Percentiles rank a stretch among this genome's conserved stretches.
Evolutionary conservation across 495 filamentous ascomycete genomes (phyloP).

Genomic region (Penicillium simplicissimum): DNA sequence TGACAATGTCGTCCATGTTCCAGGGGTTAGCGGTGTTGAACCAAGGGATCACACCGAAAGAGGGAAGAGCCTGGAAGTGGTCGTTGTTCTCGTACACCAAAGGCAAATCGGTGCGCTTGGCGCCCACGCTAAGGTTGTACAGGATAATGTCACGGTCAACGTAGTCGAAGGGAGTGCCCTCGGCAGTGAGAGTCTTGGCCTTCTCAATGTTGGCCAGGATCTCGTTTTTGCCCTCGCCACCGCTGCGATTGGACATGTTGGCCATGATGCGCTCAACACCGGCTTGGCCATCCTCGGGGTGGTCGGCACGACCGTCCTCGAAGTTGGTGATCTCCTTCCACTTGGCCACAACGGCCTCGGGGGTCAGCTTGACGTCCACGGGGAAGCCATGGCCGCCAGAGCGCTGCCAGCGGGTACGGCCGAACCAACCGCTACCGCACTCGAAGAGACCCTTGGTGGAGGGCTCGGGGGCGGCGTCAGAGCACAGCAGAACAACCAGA

Average conservation of each 20-base stretch:
- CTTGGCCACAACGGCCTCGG: slow-evolving; percentile 76
- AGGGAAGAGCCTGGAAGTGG: slow-evolving; percentile 88
- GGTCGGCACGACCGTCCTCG: slow-evolving; percentile 84
- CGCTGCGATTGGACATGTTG: slow-evolving; percentile 75
- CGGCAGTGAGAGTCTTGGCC: slow-evolving; percentile 68
- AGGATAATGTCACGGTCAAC: slow-evolving; percentile 86
- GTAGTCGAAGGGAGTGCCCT: slow-evolving; percentile 79
- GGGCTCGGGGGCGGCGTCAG: slow-evolving; percentile 81
- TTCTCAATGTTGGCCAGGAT: slow-evolving; percentile 71
- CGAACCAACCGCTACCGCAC: slow-evolving; percentile 93
- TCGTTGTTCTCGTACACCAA: slow-evolving; percentile 88
- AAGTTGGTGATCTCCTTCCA: slow-evolving; percentile 85
- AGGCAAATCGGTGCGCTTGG: slow-evolving; percentile 86
- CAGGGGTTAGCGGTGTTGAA: slow-evolving; percentile 85
- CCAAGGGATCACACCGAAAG: slow-evolving; percentile 90
- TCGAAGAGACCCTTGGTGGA: slow-evolving; percentile 92
- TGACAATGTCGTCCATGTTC: slow-evolving; percentile 78
- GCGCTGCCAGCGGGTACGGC: slow-evolving; percentile 92
- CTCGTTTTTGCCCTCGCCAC: slow-evolving; percentile 48
- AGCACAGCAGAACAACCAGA: slow-evolving; percentile 82
- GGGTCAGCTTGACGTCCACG: slow-evolving; percentile 80
- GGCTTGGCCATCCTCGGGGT: slow-evolving; percentile 77
- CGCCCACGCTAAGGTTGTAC: slow-evolving; percentile 94
- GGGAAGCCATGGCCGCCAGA: slow-evolving; percentile 91
- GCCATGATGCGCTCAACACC: slow-evolving; percentile 86